Evolutionary conservation across 345 rosid genomes (phyloP).

Genomic region (Chamaenerion angustifolium): DNA sequence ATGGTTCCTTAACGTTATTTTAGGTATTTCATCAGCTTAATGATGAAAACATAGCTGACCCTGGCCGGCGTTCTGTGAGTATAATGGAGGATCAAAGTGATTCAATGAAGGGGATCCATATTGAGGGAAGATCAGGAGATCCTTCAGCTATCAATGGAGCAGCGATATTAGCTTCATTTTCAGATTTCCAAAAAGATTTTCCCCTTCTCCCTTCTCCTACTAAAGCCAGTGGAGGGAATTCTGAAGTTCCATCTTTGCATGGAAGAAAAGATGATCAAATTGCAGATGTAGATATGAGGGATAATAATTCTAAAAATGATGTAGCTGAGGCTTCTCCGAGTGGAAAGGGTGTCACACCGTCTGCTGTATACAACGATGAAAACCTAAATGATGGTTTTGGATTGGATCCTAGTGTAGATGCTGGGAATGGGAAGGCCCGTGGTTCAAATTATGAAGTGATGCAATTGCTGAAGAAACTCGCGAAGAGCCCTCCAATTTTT

Average conservation of each 20-base stretch:
- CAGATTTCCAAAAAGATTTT: conserved; percentile 41
- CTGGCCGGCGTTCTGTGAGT: conserved; percentile 17
- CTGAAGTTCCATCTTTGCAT: conserved; percentile 44
- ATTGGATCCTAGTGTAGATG: conserved; percentile 34
- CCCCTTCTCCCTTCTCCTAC: conserved; percentile 47
- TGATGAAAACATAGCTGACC: conserved; percentile 46
- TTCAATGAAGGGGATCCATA: conserved; percentile 55
- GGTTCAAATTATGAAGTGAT: conserved; percentile 41
- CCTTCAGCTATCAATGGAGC: conserved; percentile 81
- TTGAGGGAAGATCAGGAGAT: conserved; percentile 75
- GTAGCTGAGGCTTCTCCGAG: conserved; percentile 31
- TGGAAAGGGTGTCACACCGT: conserved; percentile 39
- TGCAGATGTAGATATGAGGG: conserved; percentile 68
- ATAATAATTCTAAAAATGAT: conserved; percentile 38
- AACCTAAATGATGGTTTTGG: conserved; percentile 2
- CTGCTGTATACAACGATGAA: conserved; percentile 38
- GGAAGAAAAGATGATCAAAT: conserved; percentile 23
- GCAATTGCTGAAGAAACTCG: conserved; percentile 53
- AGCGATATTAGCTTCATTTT: conserved; percentile 76
- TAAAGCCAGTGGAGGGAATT: conserved; percentile 36
- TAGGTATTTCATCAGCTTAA: conserved; percentile 84
- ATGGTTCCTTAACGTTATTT: conserved; percentile 27
- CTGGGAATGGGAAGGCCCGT: conserved; percentile 38
- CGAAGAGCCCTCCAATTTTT: not conserved
- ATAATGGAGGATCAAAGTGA: conserved; percentile 62